Base-by-base conservation (phyloP, 2,329 filamentous ascomycete genomes). In the Plectosphaerella plurivora region DNA sequence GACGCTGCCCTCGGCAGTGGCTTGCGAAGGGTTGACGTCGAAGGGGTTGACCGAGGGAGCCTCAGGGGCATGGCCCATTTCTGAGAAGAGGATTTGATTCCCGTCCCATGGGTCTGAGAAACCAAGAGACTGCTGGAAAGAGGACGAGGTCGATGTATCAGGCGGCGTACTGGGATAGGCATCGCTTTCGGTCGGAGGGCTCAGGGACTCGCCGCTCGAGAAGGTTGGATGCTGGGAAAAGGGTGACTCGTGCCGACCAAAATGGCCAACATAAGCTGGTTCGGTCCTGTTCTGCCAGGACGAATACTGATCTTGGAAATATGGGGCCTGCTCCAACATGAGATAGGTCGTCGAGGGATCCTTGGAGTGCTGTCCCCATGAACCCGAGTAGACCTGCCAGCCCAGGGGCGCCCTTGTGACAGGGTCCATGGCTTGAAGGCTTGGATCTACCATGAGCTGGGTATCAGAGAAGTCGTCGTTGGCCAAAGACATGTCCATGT, bases 141-240 rank as follows among this genome's bases (percentile, higher is more conserved):
- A 66, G n/a, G 68, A 63, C 45, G 66, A 59, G 16, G 63, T 46
- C 24, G 64, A 60, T 28, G 63, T 59, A 44, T 73, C 72, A 12
- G 65, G 61, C 2, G 72, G 71, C 3, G 73, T 73, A 25, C 63
- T 61, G 10, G 71, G 72, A 49, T 63, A 67, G 22, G 65, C 63
- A 49, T 76, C 73, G 51, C 65, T 68, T n/a, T 74, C 71, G 5
- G 68, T 60, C 4, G 63, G 65, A 15, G 72, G 72, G 37, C 72
- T 75, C 20, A 65, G 62, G 24, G 61, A 63, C 49, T 65, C 69
- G 52, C 69, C 68, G 51, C 68, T 68, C 1, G 65, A 65, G 20
- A 70, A 70, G 5, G 69, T 66, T 15, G 64, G 63, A 25, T 68
- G 64, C 12, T 70, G 69, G 16, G 68, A 73, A 12, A 68, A 67